Percentiles rank a stretch among this genome's conserved stretches.
These are phyloP conservation scores for Reutealis trisperma DNA, from an alignment of 345 rosid species.

Conservation along the genomic window DNA sequence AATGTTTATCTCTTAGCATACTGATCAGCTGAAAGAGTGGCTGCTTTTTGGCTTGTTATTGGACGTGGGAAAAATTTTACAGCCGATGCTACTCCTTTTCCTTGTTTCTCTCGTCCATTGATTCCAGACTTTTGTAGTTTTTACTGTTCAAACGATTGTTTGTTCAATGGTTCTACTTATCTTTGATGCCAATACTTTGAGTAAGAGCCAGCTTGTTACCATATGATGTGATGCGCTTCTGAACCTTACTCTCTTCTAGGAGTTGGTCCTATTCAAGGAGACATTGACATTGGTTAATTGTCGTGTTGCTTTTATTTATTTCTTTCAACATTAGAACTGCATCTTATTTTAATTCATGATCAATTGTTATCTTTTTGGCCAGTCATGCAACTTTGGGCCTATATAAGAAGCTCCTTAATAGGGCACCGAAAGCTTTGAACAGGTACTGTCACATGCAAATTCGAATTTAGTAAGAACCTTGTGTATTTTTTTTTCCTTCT, in stretches of 20 bases:
- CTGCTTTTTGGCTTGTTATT: background rate
- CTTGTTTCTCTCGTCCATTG: background rate
- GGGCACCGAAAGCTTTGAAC: conserved; percentile 83
- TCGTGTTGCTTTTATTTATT: background rate
- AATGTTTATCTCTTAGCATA: background rate
- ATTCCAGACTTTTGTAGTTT: background rate
- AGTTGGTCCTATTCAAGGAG: background rate
- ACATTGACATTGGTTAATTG: background rate
- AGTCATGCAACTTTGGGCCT: conserved; percentile 99
- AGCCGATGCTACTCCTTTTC: background rate
- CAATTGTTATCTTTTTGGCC: conserved; percentile 19
- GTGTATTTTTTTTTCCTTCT: background rate
- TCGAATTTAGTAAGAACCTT: background rate
- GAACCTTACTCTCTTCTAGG: background rate
- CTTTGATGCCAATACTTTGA: background rate
- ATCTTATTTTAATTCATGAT: conserved; percentile 5
- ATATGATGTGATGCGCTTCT: background rate
- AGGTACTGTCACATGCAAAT: conserved; percentile 42
- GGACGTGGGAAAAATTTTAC: background rate
- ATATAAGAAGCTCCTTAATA: conserved; percentile 69
- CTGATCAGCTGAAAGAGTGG: conserved; percentile 7
- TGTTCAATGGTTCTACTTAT: background rate
- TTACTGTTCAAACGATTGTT: background rate
- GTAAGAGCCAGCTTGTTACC: background rate
- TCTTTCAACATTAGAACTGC: conserved; percentile 1